A percentile compares a stretch with the other conserved stretches of the same genome.
Conservation (phyloP, 495 filamentous ascomycete genomes). For the Aspergillus indologenus region DNA sequence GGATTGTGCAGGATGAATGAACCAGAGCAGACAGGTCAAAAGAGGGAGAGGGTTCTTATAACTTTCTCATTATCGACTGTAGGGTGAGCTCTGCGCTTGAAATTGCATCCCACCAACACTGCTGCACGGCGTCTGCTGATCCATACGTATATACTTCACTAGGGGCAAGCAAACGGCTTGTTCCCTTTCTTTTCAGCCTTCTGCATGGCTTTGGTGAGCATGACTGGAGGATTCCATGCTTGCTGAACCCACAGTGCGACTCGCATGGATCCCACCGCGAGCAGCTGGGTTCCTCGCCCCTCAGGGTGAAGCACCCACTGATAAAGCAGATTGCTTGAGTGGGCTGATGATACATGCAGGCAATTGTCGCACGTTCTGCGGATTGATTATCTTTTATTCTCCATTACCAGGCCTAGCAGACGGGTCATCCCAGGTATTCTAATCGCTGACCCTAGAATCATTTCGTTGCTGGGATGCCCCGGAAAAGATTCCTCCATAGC, state of each 20-base stretch:
- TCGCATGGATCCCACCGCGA: conserved; percentile 1
- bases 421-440: not conserved
- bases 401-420: too few species aligned
- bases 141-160: not conserved
- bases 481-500: not conserved
- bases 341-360: not conserved
- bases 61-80: not conserved
- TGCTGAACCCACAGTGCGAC: not conserved
- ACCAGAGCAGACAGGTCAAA: not conserved
- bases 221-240: not conserved
- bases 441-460: not conserved
- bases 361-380: too few species aligned
- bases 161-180: not conserved
- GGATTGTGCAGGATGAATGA: not conserved
- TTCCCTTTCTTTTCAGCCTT: not conserved
- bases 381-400: too few species aligned
- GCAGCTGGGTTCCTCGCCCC: conserved; percentile 9
- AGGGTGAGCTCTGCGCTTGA: not conserved
- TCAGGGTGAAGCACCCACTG: not conserved
- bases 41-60: not conserved
- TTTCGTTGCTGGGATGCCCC: too few species aligned
- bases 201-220: not conserved
- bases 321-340: not conserved
- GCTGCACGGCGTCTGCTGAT: not conserved
- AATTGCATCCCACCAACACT: not conserved